A percentile compares a stretch with the other conserved stretches of the same genome.
Conservation (phyloP, 805 yeast genomes). For the Hanseniaspora occidentalis region DNA sequence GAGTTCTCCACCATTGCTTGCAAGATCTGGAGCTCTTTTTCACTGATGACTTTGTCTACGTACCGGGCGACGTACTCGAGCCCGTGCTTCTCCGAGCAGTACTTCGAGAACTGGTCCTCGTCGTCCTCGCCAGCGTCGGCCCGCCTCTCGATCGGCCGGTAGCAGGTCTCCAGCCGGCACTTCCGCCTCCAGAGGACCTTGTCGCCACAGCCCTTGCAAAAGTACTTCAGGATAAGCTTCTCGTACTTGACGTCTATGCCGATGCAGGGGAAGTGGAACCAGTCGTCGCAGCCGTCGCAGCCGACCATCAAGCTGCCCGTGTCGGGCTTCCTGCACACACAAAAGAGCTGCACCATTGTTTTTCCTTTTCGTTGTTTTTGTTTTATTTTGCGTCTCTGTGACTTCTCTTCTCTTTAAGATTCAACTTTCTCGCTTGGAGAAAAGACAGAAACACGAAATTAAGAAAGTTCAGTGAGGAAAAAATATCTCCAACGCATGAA, state of each 20-base stretch:
- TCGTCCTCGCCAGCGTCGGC: constrained; percentile 11
- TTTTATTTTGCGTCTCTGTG: no score
- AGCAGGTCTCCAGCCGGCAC: constrained; percentile 53
- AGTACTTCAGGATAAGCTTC: constrained; percentile 48
- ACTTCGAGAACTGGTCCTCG: constrained; percentile 40
- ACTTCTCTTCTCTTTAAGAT: no score
- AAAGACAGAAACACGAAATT: no score
- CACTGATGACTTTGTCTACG: constrained; percentile 5
- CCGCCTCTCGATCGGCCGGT: constrained; percentile 30
- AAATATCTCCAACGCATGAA: no score
- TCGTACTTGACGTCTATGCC: constrained; percentile 37
- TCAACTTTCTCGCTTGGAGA: no score
- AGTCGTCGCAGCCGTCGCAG: constrained; percentile 90
- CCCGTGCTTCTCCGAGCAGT: constrained; percentile 70
- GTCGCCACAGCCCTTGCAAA: constrained; percentile 59
- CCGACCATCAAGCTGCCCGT: constrained; percentile 80
- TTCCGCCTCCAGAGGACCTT: constrained; percentile 55
- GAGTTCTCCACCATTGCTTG: no score
- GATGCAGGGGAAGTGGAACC: constrained; percentile 84
- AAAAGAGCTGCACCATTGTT: constrained; percentile 30
- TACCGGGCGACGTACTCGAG: constrained; percentile 11
- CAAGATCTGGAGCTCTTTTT: neutral
- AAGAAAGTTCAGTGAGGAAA: no score
- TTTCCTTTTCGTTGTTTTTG: neutral
- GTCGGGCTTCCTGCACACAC: constrained; percentile 71